Evolutionary conservation across 1,139 yeast genomes (phyloP), one percentile per base, ranked within the genome.

Genomic region (Meyerozyma athensensis): DNA sequence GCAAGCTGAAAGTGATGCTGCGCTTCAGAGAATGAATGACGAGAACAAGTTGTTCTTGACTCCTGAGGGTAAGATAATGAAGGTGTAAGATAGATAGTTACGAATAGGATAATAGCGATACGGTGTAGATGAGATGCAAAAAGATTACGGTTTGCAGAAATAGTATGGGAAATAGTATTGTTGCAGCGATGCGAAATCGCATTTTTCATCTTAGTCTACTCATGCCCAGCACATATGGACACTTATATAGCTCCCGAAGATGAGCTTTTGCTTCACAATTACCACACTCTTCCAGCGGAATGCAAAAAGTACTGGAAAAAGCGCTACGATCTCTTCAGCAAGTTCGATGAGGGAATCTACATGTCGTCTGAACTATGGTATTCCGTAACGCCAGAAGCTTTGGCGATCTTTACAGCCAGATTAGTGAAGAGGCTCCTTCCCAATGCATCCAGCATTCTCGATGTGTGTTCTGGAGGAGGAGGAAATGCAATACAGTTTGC

Each of bases 401-500:
- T 86, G 4, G 95, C 96, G 1, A 59, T 63, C 19, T 78, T 78
- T 49, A 61, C 78, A 0, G 90, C 96, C 0, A 65, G 68, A 36
- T 71, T 82, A 41, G 60, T 82, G 17, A 58, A 49, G 33, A 39
- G 49, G 8, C 41, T 65, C 10, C 39, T 68, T 30, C 79, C 89
- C 0, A 52, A 68, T 0, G 73, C 80, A 1, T 51, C 53, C 2
- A 59, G 65, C 1, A 54, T 75, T 0, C 51, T 81, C 38, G 98
- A 92, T 54, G 74, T 87, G 4, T 90, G 90, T 53, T 85, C 96
- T 47, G 99, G 99, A 0, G 97, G 95, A 2, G 98, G 97, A 0
- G 98, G 98, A 0, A 92, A 92, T 54, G 67, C 89, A 1, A 86
- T 89, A 30, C 96, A 87, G 49, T 81, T 92, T 59, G 90, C 92